These are phyloP conservation scores for Omphalea diandra DNA, from an alignment of 441 rosid genomes.

Conservation along the genomic window DNA sequence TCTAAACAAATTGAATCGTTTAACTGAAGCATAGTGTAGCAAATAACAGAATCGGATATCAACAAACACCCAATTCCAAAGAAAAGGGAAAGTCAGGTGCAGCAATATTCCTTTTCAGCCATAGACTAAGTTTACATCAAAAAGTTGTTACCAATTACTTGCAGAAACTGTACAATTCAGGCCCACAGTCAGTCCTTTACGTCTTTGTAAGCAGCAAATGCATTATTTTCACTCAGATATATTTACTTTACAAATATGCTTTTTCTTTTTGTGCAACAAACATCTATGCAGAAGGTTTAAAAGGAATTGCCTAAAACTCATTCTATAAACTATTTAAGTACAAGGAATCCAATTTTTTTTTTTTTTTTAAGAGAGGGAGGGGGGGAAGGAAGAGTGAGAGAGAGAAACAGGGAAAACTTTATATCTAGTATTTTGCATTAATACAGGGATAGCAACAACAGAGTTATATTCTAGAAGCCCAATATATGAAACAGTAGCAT, in stretches of 20 bases:
- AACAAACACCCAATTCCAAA: neutral
- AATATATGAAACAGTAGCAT: neutral
- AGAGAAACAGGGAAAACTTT: neutral
- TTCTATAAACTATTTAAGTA: neutral
- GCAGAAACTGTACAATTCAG: neutral
- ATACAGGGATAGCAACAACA: neutral
- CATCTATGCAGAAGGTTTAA: neutral
- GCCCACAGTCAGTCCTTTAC: neutral
- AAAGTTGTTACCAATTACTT: neutral
- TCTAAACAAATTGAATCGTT: neutral
- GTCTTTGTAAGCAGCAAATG: neutral
- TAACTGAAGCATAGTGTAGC: neutral
- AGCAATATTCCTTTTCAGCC: slow-evolving; percentile 1
- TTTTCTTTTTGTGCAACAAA: neutral
- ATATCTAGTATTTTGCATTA: neutral
- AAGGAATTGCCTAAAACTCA: neutral
- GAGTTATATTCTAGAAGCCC: slow-evolving; percentile 2
- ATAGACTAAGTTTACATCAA: neutral
- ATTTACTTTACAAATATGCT: neutral
- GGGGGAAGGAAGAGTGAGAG: no score
- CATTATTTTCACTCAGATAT: neutral
- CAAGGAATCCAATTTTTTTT: neutral
- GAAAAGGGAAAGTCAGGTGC: neutral
- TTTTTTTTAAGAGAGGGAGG: no score
- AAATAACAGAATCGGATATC: neutral